Base-by-base conservation (phyloP, 768 basidiomycete genomes). In the Tulasnella calospora region DNA sequence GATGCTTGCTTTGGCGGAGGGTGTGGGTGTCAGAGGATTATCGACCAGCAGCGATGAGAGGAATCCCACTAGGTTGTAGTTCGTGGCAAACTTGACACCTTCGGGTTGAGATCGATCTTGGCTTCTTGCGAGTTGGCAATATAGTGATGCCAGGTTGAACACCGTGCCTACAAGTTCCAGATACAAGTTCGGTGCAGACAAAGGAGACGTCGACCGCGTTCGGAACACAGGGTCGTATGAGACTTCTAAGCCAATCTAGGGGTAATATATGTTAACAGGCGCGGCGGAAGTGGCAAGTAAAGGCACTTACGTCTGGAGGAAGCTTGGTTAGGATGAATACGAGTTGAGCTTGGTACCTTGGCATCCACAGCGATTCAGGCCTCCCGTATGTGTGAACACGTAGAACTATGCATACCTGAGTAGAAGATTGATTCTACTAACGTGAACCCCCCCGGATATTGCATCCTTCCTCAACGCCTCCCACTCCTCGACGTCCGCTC, bases 271-370 rank as follows among this genome's bases (percentile, higher is more conserved):
- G 74, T 81, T 81, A 73, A 84, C 82, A 84, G 85, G 80, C 5
- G 44, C n/a, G 35, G 10, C 47, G 69, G 21, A n/a, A 40, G n/a
- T 0, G 36, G 2, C 27, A 51, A 36, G 72, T 21, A 27, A 35
- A 27, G 85, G 82, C 77, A 90, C 86, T 40, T 51, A 89, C 96
- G 84, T 97, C 91, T 9, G 88, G 84, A 2, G 97, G 96, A 9
- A 99, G 86, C 83, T 98, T 98, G 17, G 91, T 90, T 80, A 94
- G 84, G 41, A 96, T 89, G 79, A 92, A 95, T 0, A 91, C 86
- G 47, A 98, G 89, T 83, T 97, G 96, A 4, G 95, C 93, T 81
- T 98, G 93, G 83, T 99, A 99, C 69, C 97, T 98, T 81, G 67
- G 61, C 46, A 80, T 61, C 61, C 76, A 67, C 73, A 23, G 67